These are phyloP conservation scores for Penicillium herquei DNA, from an alignment of 495 filamentous ascomycete species.

Conservation along the genomic window DNA sequence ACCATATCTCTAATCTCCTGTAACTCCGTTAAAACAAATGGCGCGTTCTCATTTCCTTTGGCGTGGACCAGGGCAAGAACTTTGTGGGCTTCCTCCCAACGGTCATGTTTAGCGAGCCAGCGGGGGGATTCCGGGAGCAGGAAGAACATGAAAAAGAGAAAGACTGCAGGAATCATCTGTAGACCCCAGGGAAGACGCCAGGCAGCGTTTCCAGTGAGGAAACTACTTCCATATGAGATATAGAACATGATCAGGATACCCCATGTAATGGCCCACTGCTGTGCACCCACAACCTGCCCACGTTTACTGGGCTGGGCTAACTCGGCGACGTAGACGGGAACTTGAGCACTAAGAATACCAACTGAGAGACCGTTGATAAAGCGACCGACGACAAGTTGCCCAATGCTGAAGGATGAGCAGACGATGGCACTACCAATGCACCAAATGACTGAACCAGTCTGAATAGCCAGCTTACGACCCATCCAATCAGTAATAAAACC, in stretches of 20 bases:
- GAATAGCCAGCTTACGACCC: conserved; percentile 64
- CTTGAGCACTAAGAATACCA: conserved; percentile 74
- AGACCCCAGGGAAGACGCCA: conserved; percentile 76
- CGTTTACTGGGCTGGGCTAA: conserved; percentile 65
- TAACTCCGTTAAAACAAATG: conserved; percentile 64
- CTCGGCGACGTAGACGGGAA: conserved; percentile 76
- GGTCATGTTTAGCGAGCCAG: conserved; percentile 70
- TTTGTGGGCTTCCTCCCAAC: conserved; percentile 63
- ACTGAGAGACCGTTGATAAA: conserved; percentile 73
- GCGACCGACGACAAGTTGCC: conserved; percentile 70
- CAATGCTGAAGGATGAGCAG: conserved; percentile 67
- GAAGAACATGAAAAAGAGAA: conserved; percentile 59
- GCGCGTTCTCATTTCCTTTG: conserved; percentile 57
- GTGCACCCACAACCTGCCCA: conserved; percentile 67
- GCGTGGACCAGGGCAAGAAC: conserved; percentile 66
- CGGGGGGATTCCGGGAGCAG: conserved; percentile 71
- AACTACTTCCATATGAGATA: conserved; percentile 48
- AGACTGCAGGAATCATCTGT: conserved; percentile 65
- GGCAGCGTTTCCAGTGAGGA: conserved; percentile 56
- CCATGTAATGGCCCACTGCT: conserved; percentile 78
- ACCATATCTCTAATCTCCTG: conserved; percentile 67
- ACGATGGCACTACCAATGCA: conserved; percentile 65
- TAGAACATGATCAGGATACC: conserved; percentile 77
- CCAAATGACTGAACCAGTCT: conserved; percentile 61
- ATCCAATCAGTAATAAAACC: conserved; percentile 63